Base-by-base conservation (phyloP, 164 flowering plant genomes). In the Echeveria elegans region DNA sequence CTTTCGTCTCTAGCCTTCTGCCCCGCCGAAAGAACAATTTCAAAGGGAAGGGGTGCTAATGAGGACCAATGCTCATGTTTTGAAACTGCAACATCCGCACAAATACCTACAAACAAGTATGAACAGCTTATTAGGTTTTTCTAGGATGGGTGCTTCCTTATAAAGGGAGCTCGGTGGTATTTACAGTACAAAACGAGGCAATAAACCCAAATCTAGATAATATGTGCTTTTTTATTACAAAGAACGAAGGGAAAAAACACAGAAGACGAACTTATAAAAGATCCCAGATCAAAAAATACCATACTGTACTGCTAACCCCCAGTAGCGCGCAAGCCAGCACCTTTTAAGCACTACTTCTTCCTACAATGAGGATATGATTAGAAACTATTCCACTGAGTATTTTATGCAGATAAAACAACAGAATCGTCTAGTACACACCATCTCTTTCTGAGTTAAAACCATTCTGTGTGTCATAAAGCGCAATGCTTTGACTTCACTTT, bases 291-390 rank as follows among this genome's bases (percentile, higher is more conserved):
- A 26, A 48, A 47, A 23, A 50, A 66, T 91, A 94, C 99, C 99
- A 77, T 89, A 78, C 31, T 81, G 83, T 65, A 87, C 87, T 73
- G 99, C 96, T 73, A 94, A 81, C 60, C 90, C 88, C 99, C 99
- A 94, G 75, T 94, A 89, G 40, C 99, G 97, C 81, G 97, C 88
- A 75, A 93, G 92, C 98, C 98, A 93, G 74, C 98, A 93, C 71
- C 98, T 86, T 82, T 90, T 93, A 14, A 90, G 88, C 75, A 93
- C 98, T 76, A 93, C 96, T 78, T 93, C 98, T 77, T 93, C 98
- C 98, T 93, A 75, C 91, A 93, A 97, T 97, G n/a, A 94, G 72
- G 97, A 94, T 71, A 97, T 87, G 82, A 89, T 91, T 53, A 91
- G 83, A 72, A 91, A 96, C 74, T 91, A 96, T 76, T 94, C 99